phyloP scores from a whole-genome alignment of 2,329 filamentous ascomycete species.

The Ophiostoma angusticollis region DNA sequence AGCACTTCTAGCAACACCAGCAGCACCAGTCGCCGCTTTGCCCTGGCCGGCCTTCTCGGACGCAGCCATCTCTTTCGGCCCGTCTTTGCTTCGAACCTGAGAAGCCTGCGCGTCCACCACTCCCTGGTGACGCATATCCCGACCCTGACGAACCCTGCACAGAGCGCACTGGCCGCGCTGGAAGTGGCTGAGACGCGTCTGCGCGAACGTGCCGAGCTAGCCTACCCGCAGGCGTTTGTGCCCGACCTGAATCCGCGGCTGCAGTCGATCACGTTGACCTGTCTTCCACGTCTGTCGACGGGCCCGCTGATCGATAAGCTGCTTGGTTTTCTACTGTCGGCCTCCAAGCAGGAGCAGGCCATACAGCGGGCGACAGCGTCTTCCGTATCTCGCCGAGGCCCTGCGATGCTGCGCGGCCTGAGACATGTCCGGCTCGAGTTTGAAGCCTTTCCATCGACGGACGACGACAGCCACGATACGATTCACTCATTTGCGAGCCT shows the following conservation, averaged over 20 bases:
- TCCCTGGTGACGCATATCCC: constrained; percentile 45
- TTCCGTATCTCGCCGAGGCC: constrained; percentile 22
- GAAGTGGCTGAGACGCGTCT: constrained; percentile 34
- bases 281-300: constrained; percentile 39
- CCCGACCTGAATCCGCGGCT: constrained; percentile 47
- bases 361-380: constrained; percentile 23
- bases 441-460: constrained; percentile 28
- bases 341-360: constrained; percentile 34
- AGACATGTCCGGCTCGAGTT: constrained; percentile 43
- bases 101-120: constrained; percentile 43
- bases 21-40: no score
- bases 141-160: constrained; percentile 26
- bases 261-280: constrained; percentile 37
- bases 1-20: no score
- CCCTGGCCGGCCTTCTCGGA: constrained; percentile 31
- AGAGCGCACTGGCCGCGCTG: constrained; percentile 24
- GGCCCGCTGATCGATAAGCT: constrained; percentile 38
- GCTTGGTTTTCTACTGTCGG: constrained; percentile 31
- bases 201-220: constrained; percentile 28
- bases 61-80: constrained; percentile 37
- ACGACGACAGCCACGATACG: constrained; percentile 18
- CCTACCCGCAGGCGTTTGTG: constrained; percentile 34
- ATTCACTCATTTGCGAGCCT: constrained; percentile 22
- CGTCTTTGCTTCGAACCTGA: constrained; percentile 39
- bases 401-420: constrained; percentile 36